Evolutionary conservation across 805 yeast genomes (phyloP).

Genomic region (Scheffersomyces coipomensis): DNA sequence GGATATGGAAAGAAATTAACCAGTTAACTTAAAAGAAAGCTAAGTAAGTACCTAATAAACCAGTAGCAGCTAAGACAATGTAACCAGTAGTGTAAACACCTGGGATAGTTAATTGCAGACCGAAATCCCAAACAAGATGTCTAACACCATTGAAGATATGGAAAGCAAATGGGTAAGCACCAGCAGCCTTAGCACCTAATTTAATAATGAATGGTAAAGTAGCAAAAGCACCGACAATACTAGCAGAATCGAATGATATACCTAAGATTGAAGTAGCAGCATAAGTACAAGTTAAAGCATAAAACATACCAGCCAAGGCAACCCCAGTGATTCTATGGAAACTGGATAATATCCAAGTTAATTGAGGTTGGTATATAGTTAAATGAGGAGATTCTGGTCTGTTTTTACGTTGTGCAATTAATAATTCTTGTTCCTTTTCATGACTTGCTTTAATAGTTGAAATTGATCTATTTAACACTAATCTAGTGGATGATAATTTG

Average conservation of each 20-base stretch:
- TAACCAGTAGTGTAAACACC: conserved; percentile 95
- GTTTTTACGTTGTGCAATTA: conserved; percentile 77
- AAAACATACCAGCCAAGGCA: conserved; percentile 73
- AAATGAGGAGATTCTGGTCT: conserved; percentile 93
- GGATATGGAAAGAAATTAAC: no score
- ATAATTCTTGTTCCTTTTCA: conserved; percentile 63
- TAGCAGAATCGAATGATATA: conserved; percentile 58
- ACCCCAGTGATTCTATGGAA: conserved; percentile 90
- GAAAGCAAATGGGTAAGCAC: conserved; percentile 83
- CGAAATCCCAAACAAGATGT: conserved; percentile 92
- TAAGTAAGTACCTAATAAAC: conserved; percentile 56
- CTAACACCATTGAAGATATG: conserved; percentile 86
- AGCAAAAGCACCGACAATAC: conserved; percentile 54
- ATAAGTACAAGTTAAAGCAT: conserved; percentile 72
- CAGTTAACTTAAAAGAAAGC: conserved; percentile 40
- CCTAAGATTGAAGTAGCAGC: conserved; percentile 60
- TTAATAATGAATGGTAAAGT: conserved; percentile 65
- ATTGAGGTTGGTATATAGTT: conserved; percentile 85
- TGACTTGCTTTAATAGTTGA: conserved; percentile 48
- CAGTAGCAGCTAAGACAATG: conserved; percentile 68
- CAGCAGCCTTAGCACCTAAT: conserved; percentile 61
- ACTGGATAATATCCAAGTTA: conserved; percentile 78
- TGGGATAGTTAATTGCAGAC: conserved; percentile 71
- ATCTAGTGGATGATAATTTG: conserved; percentile 6
- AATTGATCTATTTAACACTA: conserved; percentile 16